Evolutionary conservation across 768 basidiomycete species (phyloP).

Genomic region (Tylopilus sp.): DNA sequence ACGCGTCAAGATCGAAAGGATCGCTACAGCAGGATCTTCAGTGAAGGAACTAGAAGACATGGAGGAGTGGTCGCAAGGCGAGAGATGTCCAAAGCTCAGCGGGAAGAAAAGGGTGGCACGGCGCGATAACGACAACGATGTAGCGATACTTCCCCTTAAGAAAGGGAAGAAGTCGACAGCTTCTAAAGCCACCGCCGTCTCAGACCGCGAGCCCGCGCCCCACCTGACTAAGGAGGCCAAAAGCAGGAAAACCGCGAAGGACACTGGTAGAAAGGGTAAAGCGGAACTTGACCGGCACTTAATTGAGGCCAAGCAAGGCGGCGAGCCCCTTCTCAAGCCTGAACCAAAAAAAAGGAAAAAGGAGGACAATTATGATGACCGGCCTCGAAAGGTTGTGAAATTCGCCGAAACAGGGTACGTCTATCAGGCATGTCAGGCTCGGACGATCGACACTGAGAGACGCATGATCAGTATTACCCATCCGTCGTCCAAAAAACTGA

Average conservation of each 20-base stretch:
- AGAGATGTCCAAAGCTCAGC: not conserved
- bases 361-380: constrained; percentile 20
- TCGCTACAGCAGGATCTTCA: not conserved
- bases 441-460: not conserved
- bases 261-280: not conserved
- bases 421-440: not conserved
- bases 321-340: not conserved
- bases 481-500: constrained; percentile 30
- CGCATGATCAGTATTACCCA: constrained; percentile 2
- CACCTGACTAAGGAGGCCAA: not conserved
- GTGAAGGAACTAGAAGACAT: not conserved
- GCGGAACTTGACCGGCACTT: not conserved
- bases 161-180: constrained; percentile 9
- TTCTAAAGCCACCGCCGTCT: not conserved
- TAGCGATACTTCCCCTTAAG: constrained; percentile 9
- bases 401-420: constrained; percentile 16
- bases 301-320: not conserved
- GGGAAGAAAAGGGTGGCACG: constrained; percentile 4
- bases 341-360: constrained; percentile 19
- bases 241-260: not conserved
- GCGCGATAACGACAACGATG: constrained; percentile 1
- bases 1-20: not conserved
- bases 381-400: constrained; percentile 21
- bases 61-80: not conserved
- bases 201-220: not conserved